Base-by-base conservation (phyloP, 2,329 filamentous ascomycete species). In the Aspergillaceae sp. region DNA sequence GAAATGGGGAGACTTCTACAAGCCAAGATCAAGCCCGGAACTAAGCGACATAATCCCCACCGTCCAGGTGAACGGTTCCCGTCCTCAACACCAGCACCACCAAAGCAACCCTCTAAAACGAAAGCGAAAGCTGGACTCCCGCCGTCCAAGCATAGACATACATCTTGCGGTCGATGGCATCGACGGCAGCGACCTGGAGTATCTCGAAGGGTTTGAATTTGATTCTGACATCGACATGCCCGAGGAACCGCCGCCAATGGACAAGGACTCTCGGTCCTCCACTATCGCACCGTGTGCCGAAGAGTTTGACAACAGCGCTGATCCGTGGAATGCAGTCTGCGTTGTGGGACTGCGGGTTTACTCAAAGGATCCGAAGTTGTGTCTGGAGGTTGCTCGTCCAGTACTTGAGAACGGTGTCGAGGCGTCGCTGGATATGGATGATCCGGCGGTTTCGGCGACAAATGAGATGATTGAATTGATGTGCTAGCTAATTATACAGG, bases 251-350 rank as follows among this genome's bases (percentile, higher is more conserved):
- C 45, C 50, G 4, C 11, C 36, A 5, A 57, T 56, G n/a, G 40
- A 51, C 4, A 50, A 43, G 38, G 35, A 37, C 11, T 27, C 44
- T 29, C 51, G 43, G 19, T 19, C 19, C 2, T 19, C 19, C 19
- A 19, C 19, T 19, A 19, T 19, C 19, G 19, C 19, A 19, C 2
- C 19, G 19, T 19, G 19, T 19, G 19, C 19, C 19, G 19, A 19
- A 19, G 19, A 19, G 19, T 19, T 19, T 19, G 19, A 19, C 19
- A 19, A 19, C 9, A 56, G 52, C 27, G 54, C 52, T 8, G 63
- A 68, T 49, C 77, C 77, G 0, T 82, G 79, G 79, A 80, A 81
- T 54, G 79, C 79, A 0, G 71, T 80, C 1, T 79, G 76, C 50
- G 77, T 82, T 10, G 71, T 82, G 4, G 79, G 79, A 0, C 59